A percentile compares a stretch with the other conserved stretches of the same genome.
These are phyloP conservation scores for Penicillium sp. DNA, from an alignment of 2,329 filamentous ascomycete species.

Conservation along the genomic window DNA sequence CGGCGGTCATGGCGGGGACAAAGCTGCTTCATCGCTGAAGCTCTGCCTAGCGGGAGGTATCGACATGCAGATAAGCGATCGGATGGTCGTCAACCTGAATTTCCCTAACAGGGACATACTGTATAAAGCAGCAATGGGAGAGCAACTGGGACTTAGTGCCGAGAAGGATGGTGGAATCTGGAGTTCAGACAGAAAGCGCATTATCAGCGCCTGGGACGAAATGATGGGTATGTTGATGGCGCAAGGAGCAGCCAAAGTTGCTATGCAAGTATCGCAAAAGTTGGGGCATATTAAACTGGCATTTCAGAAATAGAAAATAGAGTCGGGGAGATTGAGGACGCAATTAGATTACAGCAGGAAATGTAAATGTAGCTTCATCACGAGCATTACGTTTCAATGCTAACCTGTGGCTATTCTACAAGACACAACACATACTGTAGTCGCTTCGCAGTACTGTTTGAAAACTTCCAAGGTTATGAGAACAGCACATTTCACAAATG, in stretches of 20 bases:
- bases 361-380: no score
- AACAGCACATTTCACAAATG: neutral
- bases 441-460: neutral
- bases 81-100: neutral
- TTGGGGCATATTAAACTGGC: neutral
- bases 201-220: neutral
- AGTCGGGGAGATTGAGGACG: neutral
- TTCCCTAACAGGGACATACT: neutral
- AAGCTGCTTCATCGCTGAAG: conserved; percentile 22
- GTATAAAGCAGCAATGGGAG: neutral
- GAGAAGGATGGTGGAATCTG: neutral
- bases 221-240: neutral
- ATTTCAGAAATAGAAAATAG: neutral
- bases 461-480: neutral
- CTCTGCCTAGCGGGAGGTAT: conserved; percentile 22
- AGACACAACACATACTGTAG: neutral
- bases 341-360: neutral
- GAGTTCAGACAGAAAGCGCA: neutral
- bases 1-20: conserved; percentile 37
- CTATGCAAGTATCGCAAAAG: neutral
- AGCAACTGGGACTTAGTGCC: neutral
- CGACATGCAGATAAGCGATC: conserved; percentile 17
- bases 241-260: neutral
- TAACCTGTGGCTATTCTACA: no score
- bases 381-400: no score